Evolutionary conservation across 2,329 filamentous ascomycete genomes (phyloP), one percentile per base, ranked within the genome.

Genomic region (Xylaria sp.): DNA sequence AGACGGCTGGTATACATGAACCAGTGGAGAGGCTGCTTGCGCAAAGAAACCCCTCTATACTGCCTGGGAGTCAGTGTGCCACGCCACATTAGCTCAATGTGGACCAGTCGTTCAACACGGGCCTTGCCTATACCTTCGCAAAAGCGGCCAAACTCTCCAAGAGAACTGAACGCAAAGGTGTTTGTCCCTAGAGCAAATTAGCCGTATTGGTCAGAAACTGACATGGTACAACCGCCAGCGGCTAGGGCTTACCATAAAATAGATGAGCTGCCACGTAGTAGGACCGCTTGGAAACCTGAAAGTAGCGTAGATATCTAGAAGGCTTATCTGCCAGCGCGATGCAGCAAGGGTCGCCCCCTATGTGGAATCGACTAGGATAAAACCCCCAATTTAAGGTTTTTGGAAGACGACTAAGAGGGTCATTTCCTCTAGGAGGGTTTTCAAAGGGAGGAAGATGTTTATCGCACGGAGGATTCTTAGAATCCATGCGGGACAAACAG

Each of bases 131-230:
- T 85, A 0, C 83, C 81, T 1, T 71, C 72, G 62, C 79, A 80
- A 71, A 87, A 87, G 51, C 83, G 80, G 61, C 81, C 81, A 73
- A 84, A 82, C 73, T 87, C 85, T 54, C 85, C 85, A 0, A 87
- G 75, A n/a, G 82, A 84, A n/a, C 83, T 85, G 71, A 87, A 87
- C 0, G 81, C 82, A 68, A 87, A 86, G 0, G 77, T 83, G 70
- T 87, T 87, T 2, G 67, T 58, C 4, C 61, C 68, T 69, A 63
- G 23, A 57, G 1, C 1, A 42, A 12, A 48, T 69, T 60, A 71
- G 53, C 27, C 23, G 23, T 35, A 2, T 12, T n/a, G 12, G 25
- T 37, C n/a, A n/a, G 16, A 32, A 12, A 18, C 23, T 5, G 18
- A 51, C 25, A 59, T 16, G 5, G 23, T 18, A 29, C 1, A 42